Percentiles rank a stretch among this genome's conserved stretches.
These are phyloP conservation scores for Aotearoamyces nothofagi DNA, from an alignment of 2,329 filamentous ascomycete species.

Conservation along the genomic window DNA sequence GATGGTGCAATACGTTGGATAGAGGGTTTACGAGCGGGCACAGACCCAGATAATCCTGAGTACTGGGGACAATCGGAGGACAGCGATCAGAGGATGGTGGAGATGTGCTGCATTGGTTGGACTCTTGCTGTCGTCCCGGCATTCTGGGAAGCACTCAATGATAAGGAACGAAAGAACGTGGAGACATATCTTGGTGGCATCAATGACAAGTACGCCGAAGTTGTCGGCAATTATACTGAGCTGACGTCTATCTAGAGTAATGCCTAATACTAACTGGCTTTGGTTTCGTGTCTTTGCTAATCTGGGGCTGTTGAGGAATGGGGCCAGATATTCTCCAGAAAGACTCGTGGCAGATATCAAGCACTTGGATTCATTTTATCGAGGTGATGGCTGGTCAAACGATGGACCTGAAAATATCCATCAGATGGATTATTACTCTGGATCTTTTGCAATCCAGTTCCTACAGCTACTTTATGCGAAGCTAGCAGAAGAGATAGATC, in stretches of 20 bases:
- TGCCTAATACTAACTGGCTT: slow-evolving; percentile 54
- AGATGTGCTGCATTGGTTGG: slow-evolving; percentile 68
- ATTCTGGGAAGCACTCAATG: slow-evolving; percentile 38
- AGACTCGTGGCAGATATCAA: slow-evolving; percentile 61
- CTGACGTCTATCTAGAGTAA: slow-evolving; percentile 50
- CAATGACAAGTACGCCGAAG: slow-evolving; percentile 70
- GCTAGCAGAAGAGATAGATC: slow-evolving; percentile 49
- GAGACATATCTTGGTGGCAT: slow-evolving; percentile 59
- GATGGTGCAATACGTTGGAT: slow-evolving; percentile 50
- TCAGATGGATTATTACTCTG: slow-evolving; percentile 78
- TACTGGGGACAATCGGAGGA: slow-evolving; percentile 68
- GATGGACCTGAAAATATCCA: slow-evolving; percentile 67
- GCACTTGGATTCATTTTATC: slow-evolving; percentile 67
- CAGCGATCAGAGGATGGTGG: slow-evolving; percentile 71
- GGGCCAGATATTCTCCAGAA: slow-evolving; percentile 53
- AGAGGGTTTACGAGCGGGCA: slow-evolving; percentile 54
- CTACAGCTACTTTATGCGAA: slow-evolving; percentile 65
- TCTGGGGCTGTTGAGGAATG: slow-evolving; percentile 60
- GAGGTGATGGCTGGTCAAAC: slow-evolving; percentile 71
- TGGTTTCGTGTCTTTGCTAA: slow-evolving; percentile 83
- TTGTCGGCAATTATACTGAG: slow-evolving; percentile 27
- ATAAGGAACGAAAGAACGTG: slow-evolving; percentile 47
- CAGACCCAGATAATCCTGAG: slow-evolving; percentile 52
- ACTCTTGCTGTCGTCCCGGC: slow-evolving; percentile 46
- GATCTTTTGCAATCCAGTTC: slow-evolving; percentile 70